Base-by-base conservation (phyloP, 139 green algal species). In the Volvox reticuliferus region DNA sequence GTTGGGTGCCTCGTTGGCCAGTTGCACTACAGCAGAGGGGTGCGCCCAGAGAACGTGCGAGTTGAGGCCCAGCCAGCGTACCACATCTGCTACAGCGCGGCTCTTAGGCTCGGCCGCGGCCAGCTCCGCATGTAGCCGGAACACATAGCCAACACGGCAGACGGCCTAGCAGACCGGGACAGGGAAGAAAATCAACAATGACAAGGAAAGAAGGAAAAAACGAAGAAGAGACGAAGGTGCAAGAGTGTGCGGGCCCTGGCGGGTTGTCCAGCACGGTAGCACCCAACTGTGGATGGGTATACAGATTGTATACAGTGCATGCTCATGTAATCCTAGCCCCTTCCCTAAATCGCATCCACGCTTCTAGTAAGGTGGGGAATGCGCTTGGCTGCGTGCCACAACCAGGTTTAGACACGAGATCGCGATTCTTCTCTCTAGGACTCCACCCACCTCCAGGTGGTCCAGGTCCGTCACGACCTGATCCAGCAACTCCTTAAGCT, bases 1-100 rank as follows among this genome's bases (percentile, higher is more conserved):
- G 85, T 89, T 89, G 37, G 85, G 85, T 44, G 85, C 85, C 85
- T 90, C 75, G 86, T 84, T 90, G 50, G 86, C 86, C 20, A 90
- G 86, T 76, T 90, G 86, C 32, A 90, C 55, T 13, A 90, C 73
- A 0, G 86, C 73, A 14, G 55, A 71, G 32, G 86, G 86, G 73
- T 90, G 75, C 55, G 73, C 50, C 73, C 73, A 85, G 9, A 90
- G 86, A 44, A 90, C 86, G 69, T 90, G 86, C 26, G 16, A n/a
- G 73, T 84, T 90, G 50, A 84, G 61, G 6, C 86, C 73, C 86
- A 90, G 86, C 86, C 86, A 90, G 26, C 86, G 86, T 12, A 77
- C 86, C 55, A 90, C 86, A 71, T 90, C 86, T 16, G 69, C 69
- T 20, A 89, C 85, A 50, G 85, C 85, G 85, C 85, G 85, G 69